Evolutionary conservation across 2,329 filamentous ascomycete species (phyloP).

Genomic region (Fusarium tjaetaba): DNA sequence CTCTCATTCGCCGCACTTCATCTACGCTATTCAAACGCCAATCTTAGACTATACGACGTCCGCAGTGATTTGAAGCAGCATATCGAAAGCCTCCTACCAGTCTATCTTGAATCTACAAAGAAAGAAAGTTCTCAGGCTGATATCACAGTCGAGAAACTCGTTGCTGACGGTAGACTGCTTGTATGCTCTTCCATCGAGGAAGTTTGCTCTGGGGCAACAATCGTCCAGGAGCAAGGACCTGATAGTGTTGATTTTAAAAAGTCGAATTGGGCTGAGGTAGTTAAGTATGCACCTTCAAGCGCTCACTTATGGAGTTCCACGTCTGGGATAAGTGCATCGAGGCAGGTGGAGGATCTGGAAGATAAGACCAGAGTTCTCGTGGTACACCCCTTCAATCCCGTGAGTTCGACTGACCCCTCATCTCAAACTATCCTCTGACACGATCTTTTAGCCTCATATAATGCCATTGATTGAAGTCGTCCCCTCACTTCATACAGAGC

Average conservation of each 20-base stretch:
- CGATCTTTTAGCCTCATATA: conserved; percentile 10
- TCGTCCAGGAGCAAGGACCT: conserved; percentile 36
- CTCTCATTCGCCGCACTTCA: conserved; percentile 29
- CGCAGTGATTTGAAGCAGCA: conserved; percentile 26
- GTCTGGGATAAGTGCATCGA: conserved; percentile 27
- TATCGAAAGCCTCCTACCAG: conserved; percentile 15
- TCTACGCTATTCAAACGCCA: conserved; percentile 24
- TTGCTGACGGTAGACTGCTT: neutral
- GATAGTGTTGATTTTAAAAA: conserved; percentile 34
- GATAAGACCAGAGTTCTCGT: conserved; percentile 22
- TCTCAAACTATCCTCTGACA: neutral
- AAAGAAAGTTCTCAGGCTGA: neutral
- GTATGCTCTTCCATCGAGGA: conserved; percentile 24
- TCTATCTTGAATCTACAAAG: conserved; percentile 18
- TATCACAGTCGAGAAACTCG: neutral
- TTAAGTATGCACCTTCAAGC: neutral
- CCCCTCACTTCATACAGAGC: conserved; percentile 12
- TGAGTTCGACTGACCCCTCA: neutral
- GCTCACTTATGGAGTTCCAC: conserved; percentile 34
- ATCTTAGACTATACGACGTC: conserved; percentile 22
- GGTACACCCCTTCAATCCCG: conserved; percentile 35
- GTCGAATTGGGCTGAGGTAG: conserved; percentile 18
- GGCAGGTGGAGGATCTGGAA: conserved; percentile 18
- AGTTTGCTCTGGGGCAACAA: conserved; percentile 9
- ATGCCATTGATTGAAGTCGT: conserved; percentile 36